Percentiles rank a stretch among this genome's conserved stretches.
These are phyloP conservation scores for Hyphopichia fennica DNA, from an alignment of 1,139 yeast genomes.

Conservation along the genomic window DNA sequence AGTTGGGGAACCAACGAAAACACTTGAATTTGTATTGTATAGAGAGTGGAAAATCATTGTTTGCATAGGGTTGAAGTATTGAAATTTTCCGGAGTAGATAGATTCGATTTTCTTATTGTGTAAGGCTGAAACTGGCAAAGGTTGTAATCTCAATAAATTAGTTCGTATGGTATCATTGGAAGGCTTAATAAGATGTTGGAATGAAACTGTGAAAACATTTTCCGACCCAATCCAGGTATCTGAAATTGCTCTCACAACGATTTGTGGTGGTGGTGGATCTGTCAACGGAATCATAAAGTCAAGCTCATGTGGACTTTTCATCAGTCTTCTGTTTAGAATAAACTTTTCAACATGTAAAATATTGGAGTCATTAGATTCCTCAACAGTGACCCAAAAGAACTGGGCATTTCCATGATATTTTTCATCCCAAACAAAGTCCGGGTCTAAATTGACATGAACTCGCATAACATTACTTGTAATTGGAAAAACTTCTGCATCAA, in stretches of 20 bases:
- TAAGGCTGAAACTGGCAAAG: slow-evolving; percentile 80
- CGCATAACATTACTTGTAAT: slow-evolving; percentile 85
- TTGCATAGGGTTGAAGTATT: slow-evolving; percentile 97
- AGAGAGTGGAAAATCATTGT: slow-evolving; percentile 93
- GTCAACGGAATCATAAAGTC: slow-evolving; percentile 91
- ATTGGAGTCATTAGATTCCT: slow-evolving; percentile 73
- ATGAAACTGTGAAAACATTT: slow-evolving; percentile 72
- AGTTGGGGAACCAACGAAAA: slow-evolving; percentile 95
- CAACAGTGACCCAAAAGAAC: slow-evolving; percentile 90
- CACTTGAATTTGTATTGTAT: slow-evolving; percentile 75
- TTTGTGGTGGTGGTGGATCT: slow-evolving; percentile 87
- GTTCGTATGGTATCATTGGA: slow-evolving; percentile 85
- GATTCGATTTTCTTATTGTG: slow-evolving; percentile 67
- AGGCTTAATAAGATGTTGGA: slow-evolving; percentile 88
- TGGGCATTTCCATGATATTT: slow-evolving; percentile 81
- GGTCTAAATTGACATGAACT: slow-evolving; percentile 64
- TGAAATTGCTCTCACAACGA: slow-evolving; percentile 73
- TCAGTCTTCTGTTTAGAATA: slow-evolving; percentile 59
- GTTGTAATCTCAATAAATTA: slow-evolving; percentile 74
- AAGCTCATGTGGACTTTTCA: slow-evolving; percentile 63
- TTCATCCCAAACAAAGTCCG: slow-evolving; percentile 86
- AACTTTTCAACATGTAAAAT: slow-evolving; percentile 83
- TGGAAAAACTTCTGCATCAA: slow-evolving; percentile 87
- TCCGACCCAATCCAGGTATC: slow-evolving; percentile 93
- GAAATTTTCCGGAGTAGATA: slow-evolving; percentile 66